Conservation (phyloP, 495 filamentous ascomycete species). For the Xylaria venustula region DNA sequence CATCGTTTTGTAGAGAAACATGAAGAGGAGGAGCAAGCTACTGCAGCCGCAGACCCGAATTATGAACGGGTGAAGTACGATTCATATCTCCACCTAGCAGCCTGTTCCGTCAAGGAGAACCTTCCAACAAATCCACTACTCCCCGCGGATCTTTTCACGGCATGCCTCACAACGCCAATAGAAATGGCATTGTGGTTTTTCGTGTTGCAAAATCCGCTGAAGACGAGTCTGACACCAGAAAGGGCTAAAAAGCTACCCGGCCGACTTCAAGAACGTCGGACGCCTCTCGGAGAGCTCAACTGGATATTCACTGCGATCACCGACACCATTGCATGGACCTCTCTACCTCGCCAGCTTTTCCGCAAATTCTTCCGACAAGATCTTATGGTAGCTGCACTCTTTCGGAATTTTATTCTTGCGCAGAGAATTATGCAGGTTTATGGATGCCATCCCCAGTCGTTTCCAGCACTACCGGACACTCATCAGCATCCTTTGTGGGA, state of each 20-base stretch:
- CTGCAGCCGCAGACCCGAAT: slow-evolving; percentile 68
- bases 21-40: slow-evolving; percentile 76
- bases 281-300: slow-evolving; percentile 92
- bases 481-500: slow-evolving; percentile 94
- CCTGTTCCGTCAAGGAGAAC: slow-evolving; percentile 83
- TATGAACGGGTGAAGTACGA: slow-evolving; percentile 63
- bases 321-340: slow-evolving; percentile 98
- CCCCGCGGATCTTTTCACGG: slow-evolving; percentile 94
- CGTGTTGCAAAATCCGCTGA: slow-evolving; percentile 85
- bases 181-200: slow-evolving; percentile 96
- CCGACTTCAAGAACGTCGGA: slow-evolving; percentile 85
- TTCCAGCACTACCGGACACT: slow-evolving; percentile 83
- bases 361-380: slow-evolving; percentile 97
- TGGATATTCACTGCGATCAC: slow-evolving; percentile 99
- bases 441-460: slow-evolving; percentile 89
- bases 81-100: slow-evolving; percentile 86
- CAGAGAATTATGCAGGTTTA: slow-evolving; percentile 95
- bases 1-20: slow-evolving; percentile 93
- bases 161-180: slow-evolving; percentile 93
- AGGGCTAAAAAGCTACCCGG: slow-evolving; percentile 81
- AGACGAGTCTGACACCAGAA: slow-evolving; percentile 70
- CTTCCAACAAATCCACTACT: slow-evolving; percentile 95
- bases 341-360: slow-evolving; percentile 81
- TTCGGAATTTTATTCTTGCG: slow-evolving; percentile 91
- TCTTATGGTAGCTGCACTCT: slow-evolving; percentile 97